These are phyloP conservation scores for Isabelozyma pseudorhagii DNA, from an alignment of 805 yeast species.

Conservation along the genomic window DNA sequence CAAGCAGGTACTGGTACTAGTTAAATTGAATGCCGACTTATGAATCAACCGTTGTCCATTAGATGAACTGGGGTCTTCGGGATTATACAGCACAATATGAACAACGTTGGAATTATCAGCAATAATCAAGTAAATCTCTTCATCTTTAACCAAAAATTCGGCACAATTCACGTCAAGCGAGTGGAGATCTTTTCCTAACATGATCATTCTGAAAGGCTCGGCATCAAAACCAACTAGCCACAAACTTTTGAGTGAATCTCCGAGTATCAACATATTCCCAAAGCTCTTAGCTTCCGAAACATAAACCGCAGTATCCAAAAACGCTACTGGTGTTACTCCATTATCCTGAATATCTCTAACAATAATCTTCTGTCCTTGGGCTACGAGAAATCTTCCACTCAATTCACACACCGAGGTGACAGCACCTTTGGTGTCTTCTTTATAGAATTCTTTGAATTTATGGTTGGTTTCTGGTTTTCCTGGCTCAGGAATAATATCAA, in stretches of 20 bases:
- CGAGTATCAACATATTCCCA: slow-evolving; percentile 76
- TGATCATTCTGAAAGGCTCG: slow-evolving; percentile 85
- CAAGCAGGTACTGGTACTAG: slow-evolving; percentile 58
- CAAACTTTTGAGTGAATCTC: slow-evolving; percentile 75
- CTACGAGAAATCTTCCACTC: slow-evolving; percentile 76
- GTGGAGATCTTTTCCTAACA: slow-evolving; percentile 70
- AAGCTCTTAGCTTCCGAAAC: slow-evolving; percentile 77
- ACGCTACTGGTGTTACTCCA: slow-evolving; percentile 91
- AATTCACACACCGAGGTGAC: slow-evolving; percentile 74
- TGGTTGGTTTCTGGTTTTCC: slow-evolving; percentile 80
- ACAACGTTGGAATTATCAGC: slow-evolving; percentile 67
- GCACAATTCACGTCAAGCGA: slow-evolving; percentile 61
- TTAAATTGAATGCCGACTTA: slow-evolving; percentile 67
- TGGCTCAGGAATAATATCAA: slow-evolving; percentile 86
- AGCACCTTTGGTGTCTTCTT: slow-evolving; percentile 80
- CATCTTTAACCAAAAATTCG: slow-evolving; percentile 74
- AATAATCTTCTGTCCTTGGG: slow-evolving; percentile 82
- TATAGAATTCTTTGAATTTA: slow-evolving; percentile 67
- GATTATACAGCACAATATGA: slow-evolving; percentile 82
- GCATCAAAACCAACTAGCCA: slow-evolving; percentile 89
- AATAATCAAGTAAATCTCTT: slow-evolving; percentile 60
- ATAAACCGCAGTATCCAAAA: slow-evolving; percentile 79
- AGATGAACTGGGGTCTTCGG: slow-evolving; percentile 80
- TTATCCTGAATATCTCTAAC: slow-evolving; percentile 84
- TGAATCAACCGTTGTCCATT: slow-evolving; percentile 76